Percentiles rank a stretch among this genome's conserved stretches.
Evolutionary conservation across 192 early-diverging fungal species (phyloP).

Genomic region (Coemansia furcata): DNA sequence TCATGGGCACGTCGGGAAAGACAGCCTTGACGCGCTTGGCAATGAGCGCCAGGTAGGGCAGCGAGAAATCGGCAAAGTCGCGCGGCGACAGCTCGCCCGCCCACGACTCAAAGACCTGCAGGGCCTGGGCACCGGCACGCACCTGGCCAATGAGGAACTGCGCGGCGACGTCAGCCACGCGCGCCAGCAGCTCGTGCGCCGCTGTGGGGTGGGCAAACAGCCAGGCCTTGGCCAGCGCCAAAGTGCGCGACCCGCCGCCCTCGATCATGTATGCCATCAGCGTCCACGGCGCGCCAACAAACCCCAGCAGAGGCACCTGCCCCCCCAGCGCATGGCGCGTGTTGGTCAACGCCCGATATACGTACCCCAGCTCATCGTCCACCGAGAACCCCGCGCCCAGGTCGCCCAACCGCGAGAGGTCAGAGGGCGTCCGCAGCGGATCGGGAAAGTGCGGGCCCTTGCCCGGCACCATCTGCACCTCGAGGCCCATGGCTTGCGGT

Average conservation of each 20-base stretch:
- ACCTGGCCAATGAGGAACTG: slow-evolving; percentile 90
- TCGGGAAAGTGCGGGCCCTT: slow-evolving; percentile 88
- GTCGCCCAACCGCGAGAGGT: slow-evolving; percentile 75
- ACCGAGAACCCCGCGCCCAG: slow-evolving; percentile 51
- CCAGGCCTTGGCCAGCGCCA: slow-evolving; percentile 90
- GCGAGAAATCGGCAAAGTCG: slow-evolving; percentile 80
- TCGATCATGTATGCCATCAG: slow-evolving; percentile 99
- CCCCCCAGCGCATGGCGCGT: slow-evolving; percentile 82
- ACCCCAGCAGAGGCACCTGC: slow-evolving; percentile 90
- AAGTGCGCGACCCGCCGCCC: slow-evolving; percentile 90
- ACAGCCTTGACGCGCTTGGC: slow-evolving; percentile 68
- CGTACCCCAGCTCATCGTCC: slow-evolving; percentile 76
- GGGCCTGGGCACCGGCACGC: slow-evolving; percentile 93
- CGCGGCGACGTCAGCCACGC: slow-evolving; percentile 81
- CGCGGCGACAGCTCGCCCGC: slow-evolving; percentile 86
- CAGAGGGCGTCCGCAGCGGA: slow-evolving; percentile 70
- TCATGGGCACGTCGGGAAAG: slow-evolving; percentile 73
- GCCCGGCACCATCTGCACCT: slow-evolving; percentile 89
- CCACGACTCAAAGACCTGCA: slow-evolving; percentile 98
- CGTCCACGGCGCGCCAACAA: slow-evolving; percentile 98
- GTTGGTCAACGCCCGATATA: slow-evolving; percentile 91
- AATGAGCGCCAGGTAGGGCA: slow-evolving; percentile 89
- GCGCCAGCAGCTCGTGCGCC: slow-evolving; percentile 73
- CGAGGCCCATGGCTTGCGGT: slow-evolving; percentile 93
- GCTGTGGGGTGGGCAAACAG: slow-evolving; percentile 74